Evolutionary conservation across 2,329 filamentous ascomycete genomes (phyloP).

Genomic region (Penicillium sp.): DNA sequence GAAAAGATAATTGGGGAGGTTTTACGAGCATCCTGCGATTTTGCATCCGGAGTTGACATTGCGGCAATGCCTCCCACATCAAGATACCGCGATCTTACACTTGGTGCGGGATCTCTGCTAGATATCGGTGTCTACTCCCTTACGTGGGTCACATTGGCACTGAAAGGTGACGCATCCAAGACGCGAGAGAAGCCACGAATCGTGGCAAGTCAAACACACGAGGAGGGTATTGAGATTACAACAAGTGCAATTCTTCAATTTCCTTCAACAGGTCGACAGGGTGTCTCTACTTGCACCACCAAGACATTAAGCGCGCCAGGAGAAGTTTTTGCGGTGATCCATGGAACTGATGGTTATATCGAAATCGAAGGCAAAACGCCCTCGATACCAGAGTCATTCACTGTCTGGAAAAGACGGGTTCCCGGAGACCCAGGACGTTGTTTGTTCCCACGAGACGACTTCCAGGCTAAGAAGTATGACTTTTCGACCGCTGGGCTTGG

Average conservation of each 20-base stretch:
- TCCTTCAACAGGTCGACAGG: slow-evolving; percentile 44
- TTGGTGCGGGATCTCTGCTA: slow-evolving; percentile 19
- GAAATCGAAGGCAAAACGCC: slow-evolving; percentile 5
- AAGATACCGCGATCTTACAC: slow-evolving; percentile 9
- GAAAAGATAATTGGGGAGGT: slow-evolving; percentile 15
- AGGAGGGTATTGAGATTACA: slow-evolving; percentile 32
- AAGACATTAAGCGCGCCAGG: slow-evolving; percentile 6
- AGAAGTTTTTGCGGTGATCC: slow-evolving; percentile 7
- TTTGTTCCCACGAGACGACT: no score
- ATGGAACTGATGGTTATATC: slow-evolving; percentile 25
- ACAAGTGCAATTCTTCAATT: slow-evolving; percentile 49
- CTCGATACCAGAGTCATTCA: slow-evolving; percentile 9
- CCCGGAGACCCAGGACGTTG: background rate
- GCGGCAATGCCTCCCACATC: slow-evolving; percentile 2
- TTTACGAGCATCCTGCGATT: slow-evolving; percentile 10
- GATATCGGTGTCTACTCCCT: slow-evolving; percentile 21
- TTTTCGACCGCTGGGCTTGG: slow-evolving; percentile 22
- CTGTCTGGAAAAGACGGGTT: slow-evolving; percentile 6
- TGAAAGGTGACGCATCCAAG: slow-evolving; percentile 5
- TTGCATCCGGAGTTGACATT: slow-evolving; percentile 7
- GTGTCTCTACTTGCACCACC: slow-evolving; percentile 48
- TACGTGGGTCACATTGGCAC: slow-evolving; percentile 16
- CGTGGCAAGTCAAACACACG: slow-evolving; percentile 16
- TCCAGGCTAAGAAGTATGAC: slow-evolving; percentile 31
- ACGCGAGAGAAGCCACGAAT: slow-evolving; percentile 9